These are phyloP conservation scores for Lactuca saligna DNA, from an alignment of 129 eudicot genomes.

Conservation along the genomic window DNA sequence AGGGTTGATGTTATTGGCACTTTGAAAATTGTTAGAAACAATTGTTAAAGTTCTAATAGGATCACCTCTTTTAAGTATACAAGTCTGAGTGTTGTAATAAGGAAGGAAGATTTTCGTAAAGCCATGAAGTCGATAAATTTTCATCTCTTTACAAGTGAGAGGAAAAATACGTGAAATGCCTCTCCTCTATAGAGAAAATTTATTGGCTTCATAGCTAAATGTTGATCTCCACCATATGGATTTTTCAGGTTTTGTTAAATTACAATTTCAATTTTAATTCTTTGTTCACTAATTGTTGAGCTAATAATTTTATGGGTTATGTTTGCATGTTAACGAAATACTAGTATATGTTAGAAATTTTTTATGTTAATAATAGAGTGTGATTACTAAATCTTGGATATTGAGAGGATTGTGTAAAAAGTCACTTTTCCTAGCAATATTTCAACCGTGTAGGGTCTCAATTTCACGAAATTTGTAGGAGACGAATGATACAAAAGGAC, in stretches of 20 bases:
- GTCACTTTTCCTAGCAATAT: background rate
- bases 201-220: conserved; percentile 62
- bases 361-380: too few species aligned
- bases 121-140: conserved; percentile 85
- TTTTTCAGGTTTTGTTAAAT: conserved; percentile 12
- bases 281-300: conserved; percentile 18
- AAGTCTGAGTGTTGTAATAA: conserved; percentile 28
- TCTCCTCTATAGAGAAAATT: conserved; percentile 61
- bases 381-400: background rate
- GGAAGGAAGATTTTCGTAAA: conserved; percentile 34
- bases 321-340: conserved; percentile 13
- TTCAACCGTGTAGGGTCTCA: background rate
- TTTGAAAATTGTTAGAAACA: conserved; percentile 28
- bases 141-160: conserved; percentile 36
- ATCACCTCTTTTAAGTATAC: conserved; percentile 22
- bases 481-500: background rate
- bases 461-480: background rate
- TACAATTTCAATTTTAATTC: background rate
- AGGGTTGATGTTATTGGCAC: conserved; percentile 37
- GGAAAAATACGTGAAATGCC: conserved; percentile 21
- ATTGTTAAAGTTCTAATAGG: conserved; percentile 33
- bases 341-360: background rate
- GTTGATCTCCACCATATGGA: conserved; percentile 35
- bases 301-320: conserved; percentile 10
- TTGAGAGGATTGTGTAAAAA: background rate